Evolutionary conservation across 352 stramenopile genomes (phyloP), one percentile per base, ranked within the genome.

Genomic region (Pythium insidiosum): DNA sequence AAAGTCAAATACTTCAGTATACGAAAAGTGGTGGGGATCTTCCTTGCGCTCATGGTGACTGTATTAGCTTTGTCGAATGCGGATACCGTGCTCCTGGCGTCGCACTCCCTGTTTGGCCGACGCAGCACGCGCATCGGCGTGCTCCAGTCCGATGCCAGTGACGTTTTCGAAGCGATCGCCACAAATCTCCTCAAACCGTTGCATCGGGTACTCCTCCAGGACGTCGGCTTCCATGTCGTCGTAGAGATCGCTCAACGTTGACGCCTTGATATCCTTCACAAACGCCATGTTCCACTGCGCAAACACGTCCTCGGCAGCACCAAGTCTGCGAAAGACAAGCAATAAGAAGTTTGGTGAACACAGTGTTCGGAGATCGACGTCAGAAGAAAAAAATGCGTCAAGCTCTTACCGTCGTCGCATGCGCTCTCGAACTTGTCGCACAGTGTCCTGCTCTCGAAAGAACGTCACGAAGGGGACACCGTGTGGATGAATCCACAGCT

Each of bases 81-180:
- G 79, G 44, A 94, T 94, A 15, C 82, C 82, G 24, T 84, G 76
- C 33, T 94, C 82, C 21, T 82, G 73, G n/a, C 79, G 75, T 39
- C 80, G 61, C 7, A 18, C 33, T 28, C 58, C 56, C 25, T 77
- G 66, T 2, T 43, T 26, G 16, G 47, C 31, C 10, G 41, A 30
- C 58, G 47, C 44, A 1, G 71, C 62, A 31, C 61, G 78, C 20
- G 64, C 61, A 41, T 90, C 74, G 1, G 68, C 63, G 48, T 94
- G 79, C 49, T 94, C 82, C 23, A 94, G 51, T 1, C 82, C 82
- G 12, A 94, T 50, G 30, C 46, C 69, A 7, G 52, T 57, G 15
- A 88, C 61, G 35, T 66, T 66, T 20, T 75, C 60, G 38, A 84
- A 87, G 33, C 68, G 62, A 2, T 38, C 38, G 6, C 73, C 71